A percentile compares a stretch with the other conserved stretches of the same genome.
These are phyloP conservation scores for Dimargaris verticillata DNA, from an alignment of 192 early-diverging fungal species.

Conservation along the genomic window DNA sequence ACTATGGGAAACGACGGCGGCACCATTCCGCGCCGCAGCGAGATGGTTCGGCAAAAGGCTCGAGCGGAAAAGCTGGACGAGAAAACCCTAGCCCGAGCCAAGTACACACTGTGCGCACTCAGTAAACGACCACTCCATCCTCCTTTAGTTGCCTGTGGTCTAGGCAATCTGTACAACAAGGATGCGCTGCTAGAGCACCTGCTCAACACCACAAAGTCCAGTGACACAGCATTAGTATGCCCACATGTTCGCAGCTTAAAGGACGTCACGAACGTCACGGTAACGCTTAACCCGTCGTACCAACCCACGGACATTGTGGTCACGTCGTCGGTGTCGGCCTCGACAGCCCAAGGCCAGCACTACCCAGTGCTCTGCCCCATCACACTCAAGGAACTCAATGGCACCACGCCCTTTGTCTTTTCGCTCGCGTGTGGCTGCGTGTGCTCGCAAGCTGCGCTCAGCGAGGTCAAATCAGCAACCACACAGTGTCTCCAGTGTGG, in stretches of 20 bases:
- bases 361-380: conserved; percentile 27
- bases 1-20: conserved; percentile 33
- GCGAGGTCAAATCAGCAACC: conserved; percentile 14
- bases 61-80: conserved; percentile 25
- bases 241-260: conserved; percentile 20
- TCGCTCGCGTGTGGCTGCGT: conserved; percentile 27
- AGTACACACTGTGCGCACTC: conserved; percentile 20
- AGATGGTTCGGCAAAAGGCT: conserved; percentile 16
- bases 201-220: conserved; percentile 32
- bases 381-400: conserved; percentile 29
- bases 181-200: conserved; percentile 45
- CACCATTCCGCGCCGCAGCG: conserved; percentile 29
- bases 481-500: conserved; percentile 15
- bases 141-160: conserved; percentile 39
- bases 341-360: not conserved
- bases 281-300: conserved; percentile 4
- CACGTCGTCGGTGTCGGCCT: conserved; percentile 8
- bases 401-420: conserved; percentile 22
- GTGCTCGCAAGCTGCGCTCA: conserved; percentile 20
- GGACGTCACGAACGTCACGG: conserved; percentile 14
- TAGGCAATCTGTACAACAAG: conserved; percentile 62
- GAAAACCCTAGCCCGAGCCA: conserved; percentile 16
- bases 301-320: conserved; percentile 16
- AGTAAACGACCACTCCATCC: conserved; percentile 30
- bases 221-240: conserved; percentile 37